A percentile compares a stretch with the other conserved stretches of the same genome.
phyloP scores from a whole-genome alignment of 2,329 filamentous ascomycete genomes.

The Verticillium dahliae region DNA sequence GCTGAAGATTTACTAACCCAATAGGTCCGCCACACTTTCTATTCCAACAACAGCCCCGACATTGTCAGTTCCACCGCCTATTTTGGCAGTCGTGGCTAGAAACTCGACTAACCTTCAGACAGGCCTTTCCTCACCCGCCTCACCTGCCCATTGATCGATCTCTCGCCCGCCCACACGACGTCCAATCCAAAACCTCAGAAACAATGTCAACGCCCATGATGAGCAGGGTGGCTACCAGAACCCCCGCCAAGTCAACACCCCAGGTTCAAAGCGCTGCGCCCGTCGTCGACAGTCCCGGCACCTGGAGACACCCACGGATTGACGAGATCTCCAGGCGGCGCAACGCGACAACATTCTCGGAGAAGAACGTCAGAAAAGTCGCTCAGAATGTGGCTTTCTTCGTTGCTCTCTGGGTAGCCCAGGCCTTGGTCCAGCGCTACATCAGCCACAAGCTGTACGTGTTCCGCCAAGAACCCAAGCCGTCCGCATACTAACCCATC shows the following conservation, averaged over 20 bases:
- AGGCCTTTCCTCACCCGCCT: neutral
- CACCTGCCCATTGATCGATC: neutral
- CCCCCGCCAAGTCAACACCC: slow-evolving; percentile 35
- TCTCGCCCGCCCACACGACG: neutral
- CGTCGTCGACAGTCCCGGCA: slow-evolving; percentile 57
- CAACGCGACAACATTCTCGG: slow-evolving; percentile 70
- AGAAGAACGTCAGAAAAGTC: slow-evolving; percentile 67
- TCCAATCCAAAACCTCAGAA: neutral
- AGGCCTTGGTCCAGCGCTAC: slow-evolving; percentile 26
- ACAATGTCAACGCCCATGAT: neutral
- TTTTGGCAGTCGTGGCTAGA: neutral
- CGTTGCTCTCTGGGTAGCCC: slow-evolving; percentile 28
- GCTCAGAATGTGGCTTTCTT: slow-evolving; percentile 56
- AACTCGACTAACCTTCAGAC: neutral
- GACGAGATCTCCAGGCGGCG: slow-evolving; percentile 81
- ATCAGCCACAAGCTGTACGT: slow-evolving; percentile 32
- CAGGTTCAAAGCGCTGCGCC: slow-evolving; percentile 19
- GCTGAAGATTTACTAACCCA: slow-evolving; percentile 2
- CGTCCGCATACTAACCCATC: neutral
- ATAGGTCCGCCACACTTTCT: neutral
- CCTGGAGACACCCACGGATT: slow-evolving; percentile 85
- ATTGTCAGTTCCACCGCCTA: neutral
- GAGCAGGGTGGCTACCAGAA: slow-evolving; percentile 10
- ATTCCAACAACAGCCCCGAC: neutral
- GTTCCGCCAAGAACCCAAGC: neutral